Base-by-base conservation (phyloP, 108 stramenopile genomes). In the Nitzschia inconspicua region DNA sequence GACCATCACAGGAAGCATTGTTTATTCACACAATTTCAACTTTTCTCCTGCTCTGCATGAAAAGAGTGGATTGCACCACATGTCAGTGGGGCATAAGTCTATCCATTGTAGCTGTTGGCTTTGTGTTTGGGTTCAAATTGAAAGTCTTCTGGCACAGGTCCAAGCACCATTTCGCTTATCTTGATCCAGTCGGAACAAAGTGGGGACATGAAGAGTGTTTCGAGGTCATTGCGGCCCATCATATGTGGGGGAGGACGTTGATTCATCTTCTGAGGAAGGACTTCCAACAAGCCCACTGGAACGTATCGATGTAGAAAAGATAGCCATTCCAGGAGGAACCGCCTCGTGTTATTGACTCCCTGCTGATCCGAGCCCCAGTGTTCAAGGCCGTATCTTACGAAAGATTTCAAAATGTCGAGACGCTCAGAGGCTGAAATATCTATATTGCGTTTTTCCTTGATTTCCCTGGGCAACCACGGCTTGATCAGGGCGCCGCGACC, bases 391-490 rank as follows among this genome's bases (percentile, higher is more conserved):
- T 86, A 96, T 26, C 76, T 78, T 14, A 80, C 83, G 63, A 95
- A 98, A 29, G 93, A 82, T 65, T 95, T 94, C 25, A 95, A 58
- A 49, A 97, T 96, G 46, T 97, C 97, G 14, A 99, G 55, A 9
- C 98, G 72, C 58, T 99, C 98, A 2, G 88, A 47, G 10, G 95
- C 87, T 25, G 89, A 89, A 20, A 98, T 98, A 69, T 99, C 98
- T 91, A 89, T 94, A 61, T 95, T 79, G 3, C 94, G 61, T 20
- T 84, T 67, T 66, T 96, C 96, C 68, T 99, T 98, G 44, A 99
- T 95, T 61, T 99, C 98, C 3, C 81, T 96, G 4, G 96, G 95
- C 22, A 99, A 74, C 98, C 98, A 99, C 3, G 98, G 98, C 73
- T 98, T 98, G 71, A 98, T 97, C 40, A 99, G 77, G 3, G 96